phyloP scores from a whole-genome alignment of 1,284 basidiomycete genomes.

The Kalmanozyma brasiliensis region DNA sequence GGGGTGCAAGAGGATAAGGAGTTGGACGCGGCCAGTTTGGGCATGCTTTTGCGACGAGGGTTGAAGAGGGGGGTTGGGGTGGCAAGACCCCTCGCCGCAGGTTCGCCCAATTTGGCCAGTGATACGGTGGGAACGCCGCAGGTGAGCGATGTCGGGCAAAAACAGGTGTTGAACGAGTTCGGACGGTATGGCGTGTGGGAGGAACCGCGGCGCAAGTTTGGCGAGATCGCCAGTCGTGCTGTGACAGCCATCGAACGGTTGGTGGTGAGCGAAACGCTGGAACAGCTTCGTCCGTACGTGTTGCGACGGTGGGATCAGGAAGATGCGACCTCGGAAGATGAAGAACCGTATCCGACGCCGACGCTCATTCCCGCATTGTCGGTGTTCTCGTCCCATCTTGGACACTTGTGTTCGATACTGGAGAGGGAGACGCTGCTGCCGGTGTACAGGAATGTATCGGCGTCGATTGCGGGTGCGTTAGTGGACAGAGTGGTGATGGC shows the following conservation, averaged over 20 bases:
- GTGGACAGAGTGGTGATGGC: conserved; percentile 62
- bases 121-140: conserved; percentile 17
- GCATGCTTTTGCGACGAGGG: conserved; percentile 48
- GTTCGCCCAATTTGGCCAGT: conserved; percentile 3
- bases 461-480: conserved; percentile 25
- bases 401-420: conserved; percentile 51
- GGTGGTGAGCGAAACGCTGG: conserved; percentile 54
- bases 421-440: conserved; percentile 38
- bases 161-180: conserved; percentile 25
- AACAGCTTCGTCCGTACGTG: conserved; percentile 45
- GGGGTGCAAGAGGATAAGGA: conserved; percentile 42
- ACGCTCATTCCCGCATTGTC: conserved; percentile 55
- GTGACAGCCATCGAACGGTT: conserved; percentile 46
- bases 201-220: conserved; percentile 43
- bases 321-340: conserved; percentile 7
- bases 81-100: conserved; percentile 23
- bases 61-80: conserved; percentile 51
- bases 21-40: conserved; percentile 59
- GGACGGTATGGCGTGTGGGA: conserved; percentile 57
- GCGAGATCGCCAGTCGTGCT: conserved; percentile 41
- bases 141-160: conserved; percentile 17
- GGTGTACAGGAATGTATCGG: conserved; percentile 53
- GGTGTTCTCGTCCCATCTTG: conserved; percentile 55
- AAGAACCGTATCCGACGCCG: conserved; percentile 44
- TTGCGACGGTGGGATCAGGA: conserved; percentile 49